These are phyloP conservation scores for Leptomonas pyrrhocoris DNA, from an alignment of 208 protist genomes.

Conservation along the genomic window DNA sequence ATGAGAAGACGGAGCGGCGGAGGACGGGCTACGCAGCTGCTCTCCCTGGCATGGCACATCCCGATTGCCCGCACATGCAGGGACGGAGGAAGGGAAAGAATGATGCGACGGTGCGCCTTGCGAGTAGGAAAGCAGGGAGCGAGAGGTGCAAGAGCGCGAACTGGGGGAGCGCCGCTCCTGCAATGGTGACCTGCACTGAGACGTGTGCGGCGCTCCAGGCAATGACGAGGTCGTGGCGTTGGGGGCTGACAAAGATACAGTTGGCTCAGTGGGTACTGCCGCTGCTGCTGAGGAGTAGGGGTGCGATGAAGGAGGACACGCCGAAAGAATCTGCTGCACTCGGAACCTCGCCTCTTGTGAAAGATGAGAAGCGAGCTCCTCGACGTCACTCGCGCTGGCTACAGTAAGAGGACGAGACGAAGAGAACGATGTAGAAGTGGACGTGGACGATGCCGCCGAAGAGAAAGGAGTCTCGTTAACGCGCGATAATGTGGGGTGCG, in stretches of 20 bases:
- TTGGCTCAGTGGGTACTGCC: background rate
- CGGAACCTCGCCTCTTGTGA: constrained; percentile 5
- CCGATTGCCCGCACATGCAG: background rate
- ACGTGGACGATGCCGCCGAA: background rate
- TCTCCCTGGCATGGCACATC: background rate
- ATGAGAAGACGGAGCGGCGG: background rate
- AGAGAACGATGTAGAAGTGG: constrained; percentile 1
- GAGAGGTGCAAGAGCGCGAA: constrained; percentile 8
- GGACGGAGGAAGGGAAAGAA: background rate
- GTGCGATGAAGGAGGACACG: background rate
- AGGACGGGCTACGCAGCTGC: background rate
- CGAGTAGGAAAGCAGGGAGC: constrained; percentile 15
- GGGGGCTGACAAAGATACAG: background rate
- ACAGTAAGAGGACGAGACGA: background rate
- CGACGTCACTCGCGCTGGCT: constrained; percentile 17
- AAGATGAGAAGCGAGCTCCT: constrained; percentile 11
- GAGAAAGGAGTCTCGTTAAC: background rate
- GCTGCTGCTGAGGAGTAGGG: background rate
- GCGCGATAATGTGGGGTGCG: background rate
- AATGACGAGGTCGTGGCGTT: background rate
- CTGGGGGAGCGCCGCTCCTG: background rate
- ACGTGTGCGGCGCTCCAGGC: background rate
- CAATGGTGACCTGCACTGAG: background rate
- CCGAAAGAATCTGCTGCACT: background rate
- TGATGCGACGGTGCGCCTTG: constrained; percentile 12